Base-by-base conservation (phyloP, 768 basidiomycete genomes). In the Sporobolomyces pararoseus region DNA sequence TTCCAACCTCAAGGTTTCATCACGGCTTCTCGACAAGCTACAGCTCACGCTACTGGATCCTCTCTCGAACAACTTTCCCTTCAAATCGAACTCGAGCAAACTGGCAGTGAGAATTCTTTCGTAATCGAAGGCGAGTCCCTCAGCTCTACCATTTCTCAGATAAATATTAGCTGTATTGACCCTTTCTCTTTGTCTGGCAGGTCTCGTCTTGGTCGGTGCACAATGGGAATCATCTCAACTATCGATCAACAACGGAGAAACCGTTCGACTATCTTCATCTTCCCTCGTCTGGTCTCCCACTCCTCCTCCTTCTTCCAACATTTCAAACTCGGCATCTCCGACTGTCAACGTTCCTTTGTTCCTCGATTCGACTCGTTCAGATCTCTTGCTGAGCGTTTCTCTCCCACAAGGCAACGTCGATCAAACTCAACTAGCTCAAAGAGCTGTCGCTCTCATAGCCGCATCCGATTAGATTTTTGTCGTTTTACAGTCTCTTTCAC, bases 1-100 rank as follows among this genome's bases (percentile, higher is more conserved):
- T 97, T 98, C 84, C 93, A 90, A 85, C 96, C 95, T 0, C 91
- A 94, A 77, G 94, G 93, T 4, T 98, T 92, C 78, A 85, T 98
- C 76, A 97, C 95, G 1, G 95, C 95, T 2, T 94, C 92, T 3
- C 84, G 95, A 59, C 95, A 99, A 79, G 87, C 90, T n/a, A 89
- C 93, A 7, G 96, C 95, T 3, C 94, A 97, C 78, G 84, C 87
- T 64, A 91, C 89, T 81, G 86, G 87, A 73, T 91, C 90, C 89
- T 94, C 91, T 79, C 81, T 99, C 71, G 95, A 99, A 80, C 91
- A 90, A 12, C 79, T 98, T 75, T 82, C 85, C 65, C 80, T 98
- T 44, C 81, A 87, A 65, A 82, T 99, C 27, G 91, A 91, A 64
- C 85, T 97, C 37, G 92, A 89, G 73, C 83, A 86, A 39, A 86